These are phyloP conservation scores for Alternaria consortialis DNA, from an alignment of 2,329 filamentous ascomycete genomes.

Conservation along the genomic window DNA sequence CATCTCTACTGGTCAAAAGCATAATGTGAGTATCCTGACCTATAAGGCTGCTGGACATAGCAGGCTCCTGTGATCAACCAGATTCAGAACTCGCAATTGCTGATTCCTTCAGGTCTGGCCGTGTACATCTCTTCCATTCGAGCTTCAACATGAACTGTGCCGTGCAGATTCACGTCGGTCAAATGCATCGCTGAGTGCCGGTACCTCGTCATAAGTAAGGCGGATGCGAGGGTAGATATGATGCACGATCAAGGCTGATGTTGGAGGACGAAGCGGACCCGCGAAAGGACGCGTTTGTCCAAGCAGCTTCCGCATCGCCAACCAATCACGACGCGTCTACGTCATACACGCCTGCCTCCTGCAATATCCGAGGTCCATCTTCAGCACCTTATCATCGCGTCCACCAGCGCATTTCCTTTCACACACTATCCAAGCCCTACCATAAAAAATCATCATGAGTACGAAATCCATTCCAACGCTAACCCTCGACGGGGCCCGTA, in stretches of 20 bases:
- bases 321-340: neutral
- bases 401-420: neutral
- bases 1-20: neutral
- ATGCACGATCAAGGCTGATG: neutral
- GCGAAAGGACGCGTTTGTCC: neutral
- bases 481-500: constrained; percentile 49
- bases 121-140: neutral
- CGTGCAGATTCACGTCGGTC: neutral
- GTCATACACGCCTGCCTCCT: constrained; percentile 5
- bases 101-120: neutral
- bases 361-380: constrained; percentile 6
- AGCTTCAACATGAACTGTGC: neutral
- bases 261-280: neutral
- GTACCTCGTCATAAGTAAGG: neutral
- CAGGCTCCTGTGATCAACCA: neutral
- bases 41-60: neutral
- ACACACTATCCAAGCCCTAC: neutral
- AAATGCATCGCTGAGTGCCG: neutral
- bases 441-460: constrained; percentile 35
- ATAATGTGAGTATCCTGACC: neutral
- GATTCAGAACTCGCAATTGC: neutral
- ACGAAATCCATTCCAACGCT: constrained; percentile 44
- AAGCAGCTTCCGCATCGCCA: neutral
- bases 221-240: neutral
- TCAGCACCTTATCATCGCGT: neutral